Base-by-base conservation (phyloP, 2,329 filamentous ascomycete genomes). In the Emergomyces africanus region DNA sequence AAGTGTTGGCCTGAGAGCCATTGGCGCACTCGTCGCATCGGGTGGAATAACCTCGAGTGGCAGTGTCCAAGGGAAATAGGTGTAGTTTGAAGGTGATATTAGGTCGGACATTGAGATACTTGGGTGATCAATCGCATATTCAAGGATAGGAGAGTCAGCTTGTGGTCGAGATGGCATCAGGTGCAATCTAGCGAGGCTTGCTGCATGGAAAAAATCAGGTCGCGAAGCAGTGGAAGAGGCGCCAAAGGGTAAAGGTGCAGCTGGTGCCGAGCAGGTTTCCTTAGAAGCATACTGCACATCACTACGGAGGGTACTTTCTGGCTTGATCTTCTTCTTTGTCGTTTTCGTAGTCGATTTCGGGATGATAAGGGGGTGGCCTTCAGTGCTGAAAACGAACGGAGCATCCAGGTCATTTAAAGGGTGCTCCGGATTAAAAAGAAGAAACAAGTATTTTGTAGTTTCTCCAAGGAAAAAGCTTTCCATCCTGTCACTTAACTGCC, bases 401-500 rank as follows among this genome's bases (percentile, higher is more conserved):
- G 86, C 85, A 72, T 97, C 94, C 44, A 95, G 76, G 23, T 83
- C 85, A 72, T 97, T 97, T 48, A 99, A 76, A 0, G 91, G 90
- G 73, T 97, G 94, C 15, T 85, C 81, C 4, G 85, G 81, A 64
- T 95, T 89, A 71, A 95, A 97, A 2, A 97, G 82, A 58, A 99
- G 77, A 71, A 95, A 97, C 63, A 99, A 78, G 71, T 99, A 99
- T 73, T 97, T 96, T 50, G 90, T 86, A 1, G 94, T 99, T 74
- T 99, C 94, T 15, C 94, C 92, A 0, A 99, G 80, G 68, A 97
- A 97, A 79, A 97, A 99, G 70, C 92, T 97, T 74, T 99, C 94
- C 94, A 97, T 97, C 39, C 94, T 87, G 70, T 99, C 91, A 65
- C 83, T 89, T 72, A 90, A 84, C 73, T 96, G 89, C 3, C 92